Evolutionary conservation across 345 rosid genomes (phyloP), one percentile per base, ranked within the genome.

Genomic region (Pistacia vera): DNA sequence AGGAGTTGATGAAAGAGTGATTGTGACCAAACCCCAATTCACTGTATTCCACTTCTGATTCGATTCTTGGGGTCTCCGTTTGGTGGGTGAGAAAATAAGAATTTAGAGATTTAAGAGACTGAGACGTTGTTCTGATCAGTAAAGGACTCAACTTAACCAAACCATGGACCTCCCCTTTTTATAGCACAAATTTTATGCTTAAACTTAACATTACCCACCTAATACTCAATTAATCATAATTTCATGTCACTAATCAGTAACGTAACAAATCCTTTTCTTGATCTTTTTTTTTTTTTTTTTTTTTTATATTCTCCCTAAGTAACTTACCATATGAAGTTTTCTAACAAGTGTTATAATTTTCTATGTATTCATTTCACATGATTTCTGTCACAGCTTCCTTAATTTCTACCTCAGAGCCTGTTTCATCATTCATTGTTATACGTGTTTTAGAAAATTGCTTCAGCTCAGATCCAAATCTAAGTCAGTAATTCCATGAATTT

Each of bases 121-220:
- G 80, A 67, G 82, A 81, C 86, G 71, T 67, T 57, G 85, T 81
- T 81, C 85, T 83, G 66, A 73, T 87, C 85, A 41, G 69, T 55
- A 72, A 65, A 46, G 80, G 66, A 30, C 79, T 54, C 20, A 30
- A 72, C 71, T 76, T 36, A 61, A 35, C 77, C 48, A 68, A 61
- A 35, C 79, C 48, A 68, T 66, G 81, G 57, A 52, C 73, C 75
- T 77, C 10, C 52, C 78, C 64, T 81, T 77, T 79, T 77, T 79
- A 77, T 80, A 68, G 73, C 83, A 63, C 80, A 17, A 35, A 51
- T 52, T 8, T 33, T 51, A 58, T 22, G 64, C 77, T 72, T 70
- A 77, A 75, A 7, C 14, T 63, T n/a, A 33, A 12, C 33, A 36
- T 64, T 62, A 18, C 51, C 54, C 63, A 49, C 12, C 35, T 54